Conservation (phyloP, 129 eudicot genomes). For the Arctium lappa region DNA sequence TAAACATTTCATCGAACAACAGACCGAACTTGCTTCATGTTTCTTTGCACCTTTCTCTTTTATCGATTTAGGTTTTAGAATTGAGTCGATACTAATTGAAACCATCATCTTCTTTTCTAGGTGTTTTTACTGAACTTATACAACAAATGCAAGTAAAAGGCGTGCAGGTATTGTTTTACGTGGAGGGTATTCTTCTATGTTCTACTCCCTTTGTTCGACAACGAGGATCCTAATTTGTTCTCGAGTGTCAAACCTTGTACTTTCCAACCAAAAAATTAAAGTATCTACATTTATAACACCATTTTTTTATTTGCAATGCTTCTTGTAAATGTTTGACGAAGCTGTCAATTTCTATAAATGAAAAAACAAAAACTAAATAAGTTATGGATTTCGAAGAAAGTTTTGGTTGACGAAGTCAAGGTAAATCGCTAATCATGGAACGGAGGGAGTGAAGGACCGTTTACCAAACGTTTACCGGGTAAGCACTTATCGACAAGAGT, state of each 20-base stretch:
- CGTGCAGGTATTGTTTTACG: conserved; percentile 63
- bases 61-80: neutral
- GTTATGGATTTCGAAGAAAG: neutral
- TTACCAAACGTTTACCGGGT: neutral
- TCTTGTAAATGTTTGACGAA: conserved; percentile 1
- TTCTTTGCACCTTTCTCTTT: neutral
- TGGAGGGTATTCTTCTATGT: neutral
- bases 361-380: neutral
- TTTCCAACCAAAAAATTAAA: neutral
- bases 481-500: neutral
- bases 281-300: neutral
- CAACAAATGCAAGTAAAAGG: conserved; percentile 99
- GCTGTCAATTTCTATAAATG: neutral
- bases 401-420: neutral
- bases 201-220: conserved; percentile 1
- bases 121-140: conserved; percentile 96
- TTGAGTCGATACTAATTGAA: neutral
- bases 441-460: neutral
- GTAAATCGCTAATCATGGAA: neutral
- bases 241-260: neutral
- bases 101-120: conserved; percentile 35
- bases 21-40: neutral
- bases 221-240: neutral
- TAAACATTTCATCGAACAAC: neutral
- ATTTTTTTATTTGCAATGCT: neutral